These are phyloP conservation scores for Colletotrichum sp. DNA, from an alignment of 2,329 filamentous ascomycete species.

Conservation along the genomic window DNA sequence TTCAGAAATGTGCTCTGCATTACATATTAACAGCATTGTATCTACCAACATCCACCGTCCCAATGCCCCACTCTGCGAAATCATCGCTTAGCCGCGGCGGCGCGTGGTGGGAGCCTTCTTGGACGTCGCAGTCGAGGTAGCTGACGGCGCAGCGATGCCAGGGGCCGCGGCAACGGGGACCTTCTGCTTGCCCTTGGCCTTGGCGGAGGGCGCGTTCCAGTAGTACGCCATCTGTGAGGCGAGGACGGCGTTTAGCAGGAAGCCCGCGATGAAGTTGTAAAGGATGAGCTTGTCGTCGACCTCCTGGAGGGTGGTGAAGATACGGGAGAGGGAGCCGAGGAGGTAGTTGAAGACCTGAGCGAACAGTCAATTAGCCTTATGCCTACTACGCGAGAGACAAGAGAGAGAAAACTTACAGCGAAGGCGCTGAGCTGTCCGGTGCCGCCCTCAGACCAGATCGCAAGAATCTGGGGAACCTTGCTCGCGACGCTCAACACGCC, in stretches of 20 bases:
- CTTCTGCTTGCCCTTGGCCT: conserved; percentile 48
- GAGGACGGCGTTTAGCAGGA: conserved; percentile 85
- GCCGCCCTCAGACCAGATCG: conserved; percentile 83
- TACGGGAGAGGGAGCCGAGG: conserved; percentile 86
- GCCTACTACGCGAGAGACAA: background rate
- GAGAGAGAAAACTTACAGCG: conserved; percentile 68
- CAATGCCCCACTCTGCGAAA: background rate
- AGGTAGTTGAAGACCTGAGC: conserved; percentile 96
- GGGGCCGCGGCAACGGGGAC: conserved; percentile 25
- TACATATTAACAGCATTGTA: conserved; percentile 3
- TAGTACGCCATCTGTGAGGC: conserved; percentile 94
- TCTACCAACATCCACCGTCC: background rate
- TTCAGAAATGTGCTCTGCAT: background rate
- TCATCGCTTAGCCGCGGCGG: conserved; percentile 40
- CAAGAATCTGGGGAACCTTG: conserved; percentile 91
- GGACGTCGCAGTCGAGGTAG: conserved; percentile 27
- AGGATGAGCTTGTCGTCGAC: conserved; percentile 96
- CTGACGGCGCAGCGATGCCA: conserved; percentile 7
- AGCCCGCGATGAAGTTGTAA: conserved; percentile 92
- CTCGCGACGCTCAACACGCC: conserved; percentile 84
- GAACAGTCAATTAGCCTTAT: background rate
- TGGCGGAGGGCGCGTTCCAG: conserved; percentile 76
- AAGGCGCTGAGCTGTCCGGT: conserved; percentile 97
- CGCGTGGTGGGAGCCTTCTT: conserved; percentile 49
- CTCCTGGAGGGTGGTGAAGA: conserved; percentile 97